phyloP scores from a whole-genome alignment of 2,329 filamentous ascomycete genomes.

The Neocatenulostroma microsporum region DNA sequence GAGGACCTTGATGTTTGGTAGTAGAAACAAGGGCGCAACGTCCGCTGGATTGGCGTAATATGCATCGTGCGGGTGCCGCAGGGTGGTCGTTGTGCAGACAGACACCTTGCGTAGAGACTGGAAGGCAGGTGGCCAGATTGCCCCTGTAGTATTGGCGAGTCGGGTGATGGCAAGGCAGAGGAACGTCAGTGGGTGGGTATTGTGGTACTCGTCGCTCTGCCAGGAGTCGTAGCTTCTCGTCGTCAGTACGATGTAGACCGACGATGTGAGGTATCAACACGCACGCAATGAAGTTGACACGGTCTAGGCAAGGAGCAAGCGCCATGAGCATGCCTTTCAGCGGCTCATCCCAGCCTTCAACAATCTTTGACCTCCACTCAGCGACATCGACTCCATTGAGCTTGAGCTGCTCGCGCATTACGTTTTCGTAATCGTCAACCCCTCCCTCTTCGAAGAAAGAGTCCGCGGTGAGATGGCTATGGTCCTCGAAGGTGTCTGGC shows the following conservation, averaged over 20 bases:
- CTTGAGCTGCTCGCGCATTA: conserved; percentile 7
- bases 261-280: neutral
- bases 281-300: conserved; percentile 11
- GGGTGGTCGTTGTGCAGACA: conserved; percentile 8
- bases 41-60: conserved; percentile 9
- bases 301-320: conserved; percentile 7
- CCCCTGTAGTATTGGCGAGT: neutral
- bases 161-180: conserved; percentile 6
- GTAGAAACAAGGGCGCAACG: conserved; percentile 11
- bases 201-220: neutral
- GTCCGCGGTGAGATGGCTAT: neutral
- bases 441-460: conserved; percentile 8
- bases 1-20: conserved; percentile 12
- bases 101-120: conserved; percentile 11
- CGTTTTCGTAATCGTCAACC: conserved; percentile 3
- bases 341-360: conserved; percentile 12
- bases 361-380: conserved; percentile 7
- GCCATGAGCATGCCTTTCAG: conserved; percentile 14
- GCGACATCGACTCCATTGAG: neutral
- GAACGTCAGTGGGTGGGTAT: conserved; percentile 3
- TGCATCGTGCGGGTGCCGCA: conserved; percentile 12
- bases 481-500: conserved; percentile 5
- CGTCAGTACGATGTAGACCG: too few relatives aligned
- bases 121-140: conserved; percentile 12
- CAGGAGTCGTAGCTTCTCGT: neutral